These are phyloP conservation scores for Adansonia madagascariensis DNA, from an alignment of 441 rosid species.

Conservation along the genomic window DNA sequence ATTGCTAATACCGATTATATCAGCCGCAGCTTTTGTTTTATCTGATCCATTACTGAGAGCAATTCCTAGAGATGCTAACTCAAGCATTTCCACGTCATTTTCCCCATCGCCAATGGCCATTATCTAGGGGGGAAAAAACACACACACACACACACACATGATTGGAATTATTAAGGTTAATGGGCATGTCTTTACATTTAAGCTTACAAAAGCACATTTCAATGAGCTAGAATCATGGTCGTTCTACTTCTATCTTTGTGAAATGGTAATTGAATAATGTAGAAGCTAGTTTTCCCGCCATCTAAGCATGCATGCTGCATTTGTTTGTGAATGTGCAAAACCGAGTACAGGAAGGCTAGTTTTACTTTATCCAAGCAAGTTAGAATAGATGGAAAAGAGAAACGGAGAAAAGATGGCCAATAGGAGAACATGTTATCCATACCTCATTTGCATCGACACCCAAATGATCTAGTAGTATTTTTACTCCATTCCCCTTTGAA, in stretches of 20 bases:
- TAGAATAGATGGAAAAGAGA: not conserved
- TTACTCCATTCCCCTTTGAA: conserved; percentile 83
- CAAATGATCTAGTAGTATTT: conserved; percentile 74
- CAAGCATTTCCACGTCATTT: conserved; percentile 87
- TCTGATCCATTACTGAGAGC: conserved; percentile 87
- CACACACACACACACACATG: no score
- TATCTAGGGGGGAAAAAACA: conserved; percentile 46
- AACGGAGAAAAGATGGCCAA: not conserved
- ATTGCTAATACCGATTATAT: conserved; percentile 73
- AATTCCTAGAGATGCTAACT: conserved; percentile 77
- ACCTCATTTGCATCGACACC: conserved; percentile 74
- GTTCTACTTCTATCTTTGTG: not conserved
- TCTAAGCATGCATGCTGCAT: not conserved
- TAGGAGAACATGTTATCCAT: not conserved
- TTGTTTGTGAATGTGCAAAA: not conserved
- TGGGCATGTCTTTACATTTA: not conserved
- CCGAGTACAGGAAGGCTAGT: not conserved
- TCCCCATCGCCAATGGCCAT: conserved; percentile 98
- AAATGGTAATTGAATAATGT: not conserved
- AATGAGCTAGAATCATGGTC: not conserved
- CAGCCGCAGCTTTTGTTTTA: conserved; percentile 83
- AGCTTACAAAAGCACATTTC: not conserved
- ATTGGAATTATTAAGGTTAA: not conserved
- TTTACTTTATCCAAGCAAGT: conserved; percentile 5
- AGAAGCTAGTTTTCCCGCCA: not conserved